These are phyloP conservation scores for Penicillium waksmanii DNA, from an alignment of 495 filamentous ascomycete genomes.

Conservation along the genomic window DNA sequence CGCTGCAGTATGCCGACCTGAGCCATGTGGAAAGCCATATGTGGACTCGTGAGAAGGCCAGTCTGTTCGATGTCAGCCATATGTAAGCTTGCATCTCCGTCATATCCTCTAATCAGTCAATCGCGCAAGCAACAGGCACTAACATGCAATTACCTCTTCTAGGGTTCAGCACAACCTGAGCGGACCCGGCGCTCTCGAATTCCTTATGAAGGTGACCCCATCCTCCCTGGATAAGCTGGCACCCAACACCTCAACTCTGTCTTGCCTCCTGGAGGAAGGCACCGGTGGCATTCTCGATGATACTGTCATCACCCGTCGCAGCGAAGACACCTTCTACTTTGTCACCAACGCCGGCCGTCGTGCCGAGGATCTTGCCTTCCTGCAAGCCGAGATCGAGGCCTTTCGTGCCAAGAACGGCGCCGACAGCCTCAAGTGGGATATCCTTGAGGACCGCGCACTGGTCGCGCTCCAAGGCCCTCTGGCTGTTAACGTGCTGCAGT, in stretches of 20 bases:
- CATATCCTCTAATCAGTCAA: not conserved
- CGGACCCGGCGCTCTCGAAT: slow-evolving; percentile 74
- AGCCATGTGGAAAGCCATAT: slow-evolving; percentile 78
- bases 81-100: slow-evolving; percentile 43
- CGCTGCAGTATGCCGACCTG: slow-evolving; percentile 79
- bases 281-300: slow-evolving; percentile 95
- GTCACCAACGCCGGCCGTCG: slow-evolving; percentile 96
- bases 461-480: slow-evolving; percentile 89
- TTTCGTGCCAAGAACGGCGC: slow-evolving; percentile 51
- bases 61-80: slow-evolving; percentile 81
- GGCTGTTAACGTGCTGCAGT: slow-evolving; percentile 64
- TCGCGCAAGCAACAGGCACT: slow-evolving; percentile 7
- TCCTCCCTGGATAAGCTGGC: slow-evolving; percentile 60
- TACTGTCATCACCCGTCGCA: slow-evolving; percentile 79
- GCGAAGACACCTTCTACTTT: slow-evolving; percentile 76
- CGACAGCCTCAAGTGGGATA: slow-evolving; percentile 66
- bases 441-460: slow-evolving; percentile 67
- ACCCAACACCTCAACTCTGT: slow-evolving; percentile 72
- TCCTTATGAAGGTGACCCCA: slow-evolving; percentile 83
- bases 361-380: slow-evolving; percentile 80
- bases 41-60: slow-evolving; percentile 84
- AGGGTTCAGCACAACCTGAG: slow-evolving; percentile 73
- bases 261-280: slow-evolving; percentile 72
- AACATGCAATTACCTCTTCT: slow-evolving; percentile 1
- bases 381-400: slow-evolving; percentile 63